Evolutionary conservation across 176 grass and related monocot genomes (phyloP), one percentile per base, ranked within the genome.

Genomic region (Zea luxurians): DNA sequence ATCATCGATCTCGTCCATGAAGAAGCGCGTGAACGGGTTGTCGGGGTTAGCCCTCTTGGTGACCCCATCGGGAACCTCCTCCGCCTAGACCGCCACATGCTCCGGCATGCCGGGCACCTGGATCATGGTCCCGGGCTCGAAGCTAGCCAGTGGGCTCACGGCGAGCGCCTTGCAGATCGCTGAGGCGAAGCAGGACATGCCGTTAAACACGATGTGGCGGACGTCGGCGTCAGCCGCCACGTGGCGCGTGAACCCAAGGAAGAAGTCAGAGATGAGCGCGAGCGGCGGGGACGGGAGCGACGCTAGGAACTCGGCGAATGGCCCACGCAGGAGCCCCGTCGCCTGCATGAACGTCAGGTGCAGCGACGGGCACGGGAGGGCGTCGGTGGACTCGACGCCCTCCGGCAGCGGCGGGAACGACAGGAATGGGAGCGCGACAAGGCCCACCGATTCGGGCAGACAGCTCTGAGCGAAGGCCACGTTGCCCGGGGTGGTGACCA

Each of bases 251-350:
- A 82, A 94, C 5, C 86, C 75, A 13, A 92, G 82, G 72, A 90
- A 97, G 85, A 92, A 92, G 84, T 97, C 87, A 10, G 90, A 92
- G 72, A 97, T 53, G 71, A 83, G 46, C 16, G 43, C 81, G n/a
- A 73, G 52, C 12, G 82, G 78, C 2, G 55, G 59, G 7, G 61
- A 71, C 3, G 79, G 61, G n/a, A 96, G 75, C 18, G 71, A 65
- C 7, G 68, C 73, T 13, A 92, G 48, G 64, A 86, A 81, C 7
- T 70, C 54, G 1, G 60, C 48, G 52, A 96, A 90, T 13, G 93
- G 87, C 4, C 6, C 44, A 0, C 67, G 87, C 6, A 92, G 87
- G 40, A 90, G 84, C 47, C 71, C 52, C 50, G 93, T 89, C 53
- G 89, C 87, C 6, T 20, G 53, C 16, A 96, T 70, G 75, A 91